Evolutionary conservation across 129 eudicot genomes (phyloP).

Genomic region (Artemisia annua): DNA sequence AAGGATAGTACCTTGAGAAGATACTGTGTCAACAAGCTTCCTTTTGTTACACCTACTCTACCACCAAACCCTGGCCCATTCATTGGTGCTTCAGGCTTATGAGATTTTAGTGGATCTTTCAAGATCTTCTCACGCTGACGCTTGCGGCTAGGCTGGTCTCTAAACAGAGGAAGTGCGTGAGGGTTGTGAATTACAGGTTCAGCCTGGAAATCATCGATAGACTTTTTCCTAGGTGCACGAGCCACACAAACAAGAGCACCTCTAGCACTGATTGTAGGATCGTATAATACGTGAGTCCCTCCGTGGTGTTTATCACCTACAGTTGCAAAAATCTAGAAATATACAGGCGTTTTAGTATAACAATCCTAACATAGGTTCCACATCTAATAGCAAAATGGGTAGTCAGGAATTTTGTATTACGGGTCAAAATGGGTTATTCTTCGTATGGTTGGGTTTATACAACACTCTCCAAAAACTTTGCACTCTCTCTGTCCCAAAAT

Average conservation of each 20-base stretch:
- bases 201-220: slow-evolving; percentile 85
- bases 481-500: no score
- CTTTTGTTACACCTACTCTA: slow-evolving; percentile 82
- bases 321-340: slow-evolving; percentile 77
- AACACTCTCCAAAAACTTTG: no score
- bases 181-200: slow-evolving; percentile 91
- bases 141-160: slow-evolving; percentile 98
- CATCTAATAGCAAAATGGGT: neutral
- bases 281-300: slow-evolving; percentile 91
- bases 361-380: neutral
- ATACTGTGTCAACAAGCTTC: slow-evolving; percentile 90
- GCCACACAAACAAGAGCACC: slow-evolving; percentile 99
- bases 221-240: slow-evolving; percentile 95
- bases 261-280: slow-evolving; percentile 88
- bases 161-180: slow-evolving; percentile 92
- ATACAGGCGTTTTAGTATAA: neutral
- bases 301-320: slow-evolving; percentile 87
- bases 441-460: no score
- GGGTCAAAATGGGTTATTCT: no score
- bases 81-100: slow-evolving; percentile 92
- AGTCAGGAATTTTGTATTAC: no score
- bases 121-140: slow-evolving; percentile 88
- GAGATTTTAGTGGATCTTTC: slow-evolving; percentile 95
- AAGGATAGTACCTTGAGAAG: slow-evolving; percentile 76
- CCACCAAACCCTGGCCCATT: slow-evolving; percentile 96